Percentiles rank a stretch among this genome's conserved stretches.
phyloP scores from a whole-genome alignment of 352 stramenopile genomes.

The Globisporangium nunn region DNA sequence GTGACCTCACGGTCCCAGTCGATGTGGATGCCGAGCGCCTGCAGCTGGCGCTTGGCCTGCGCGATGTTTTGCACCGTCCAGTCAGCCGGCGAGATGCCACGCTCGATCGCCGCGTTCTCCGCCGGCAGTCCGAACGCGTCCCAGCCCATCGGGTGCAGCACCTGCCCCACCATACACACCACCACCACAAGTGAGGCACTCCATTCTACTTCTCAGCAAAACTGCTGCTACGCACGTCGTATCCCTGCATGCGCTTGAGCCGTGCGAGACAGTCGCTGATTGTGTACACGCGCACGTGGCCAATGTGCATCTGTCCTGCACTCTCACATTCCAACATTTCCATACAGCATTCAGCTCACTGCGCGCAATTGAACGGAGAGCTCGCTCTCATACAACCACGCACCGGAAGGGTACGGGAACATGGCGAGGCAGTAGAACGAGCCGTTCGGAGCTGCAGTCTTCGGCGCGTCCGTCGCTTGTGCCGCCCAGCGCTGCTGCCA shows the following conservation, averaged over 20 bases:
- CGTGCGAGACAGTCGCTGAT: slow-evolving; percentile 98
- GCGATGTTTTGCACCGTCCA: slow-evolving; percentile 97
- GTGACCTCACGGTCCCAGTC: slow-evolving; percentile 97
- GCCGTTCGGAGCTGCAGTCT: slow-evolving; percentile 20
- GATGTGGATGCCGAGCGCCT: slow-evolving; percentile 95
- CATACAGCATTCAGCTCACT: background rate
- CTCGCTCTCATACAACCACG: background rate
- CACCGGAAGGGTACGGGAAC: slow-evolving; percentile 98
- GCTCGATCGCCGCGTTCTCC: slow-evolving; percentile 99
- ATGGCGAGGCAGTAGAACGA: slow-evolving; percentile 92
- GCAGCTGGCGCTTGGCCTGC: slow-evolving; percentile 94
- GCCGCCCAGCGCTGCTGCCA: slow-evolving; percentile 65
- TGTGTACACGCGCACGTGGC: slow-evolving; percentile 98
- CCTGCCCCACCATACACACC: slow-evolving; percentile 17
- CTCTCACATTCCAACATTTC: background rate
- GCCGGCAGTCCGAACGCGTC: slow-evolving; percentile 99
- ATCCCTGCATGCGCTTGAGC: slow-evolving; percentile 96
- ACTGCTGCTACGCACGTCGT: slow-evolving; percentile 56
- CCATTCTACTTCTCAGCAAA: background rate
- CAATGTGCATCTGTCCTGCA: slow-evolving; percentile 93
- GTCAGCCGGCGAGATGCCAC: slow-evolving; percentile 91
- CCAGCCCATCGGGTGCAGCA: slow-evolving; percentile 99
- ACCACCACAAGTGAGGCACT: background rate
- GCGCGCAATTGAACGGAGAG: background rate
- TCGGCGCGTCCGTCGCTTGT: slow-evolving; percentile 6